Conservation (phyloP, 768 basidiomycete species). For the Suillus alpinus region DNA sequence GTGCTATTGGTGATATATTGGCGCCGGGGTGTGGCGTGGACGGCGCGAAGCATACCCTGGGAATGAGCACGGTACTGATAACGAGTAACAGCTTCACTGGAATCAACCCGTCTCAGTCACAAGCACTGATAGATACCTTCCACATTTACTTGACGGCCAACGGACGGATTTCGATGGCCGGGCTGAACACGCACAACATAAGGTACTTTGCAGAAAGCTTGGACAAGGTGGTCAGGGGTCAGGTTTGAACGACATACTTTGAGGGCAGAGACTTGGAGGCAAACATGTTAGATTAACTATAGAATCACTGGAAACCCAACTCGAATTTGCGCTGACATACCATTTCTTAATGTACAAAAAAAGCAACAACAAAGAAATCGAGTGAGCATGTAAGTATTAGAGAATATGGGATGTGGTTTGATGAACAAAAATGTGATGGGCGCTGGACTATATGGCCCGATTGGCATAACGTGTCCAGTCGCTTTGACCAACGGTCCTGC, state of each 20-base stretch:
- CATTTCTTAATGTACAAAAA: no score
- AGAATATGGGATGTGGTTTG: no score
- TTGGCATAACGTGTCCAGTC: no score
- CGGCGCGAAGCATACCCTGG: neutral
- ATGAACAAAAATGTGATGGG: no score
- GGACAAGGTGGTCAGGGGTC: slow-evolving; percentile 62
- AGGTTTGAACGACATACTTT: slow-evolving; percentile 25
- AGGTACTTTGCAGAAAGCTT: slow-evolving; percentile 67
- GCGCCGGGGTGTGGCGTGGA: neutral
- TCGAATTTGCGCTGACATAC: neutral
- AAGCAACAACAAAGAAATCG: no score
- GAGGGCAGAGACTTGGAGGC: neutral
- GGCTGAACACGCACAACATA: slow-evolving; percentile 80
- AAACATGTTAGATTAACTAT: neutral
- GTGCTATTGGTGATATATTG: neutral
- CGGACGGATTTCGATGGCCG: slow-evolving; percentile 94
- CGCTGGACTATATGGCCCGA: no score
- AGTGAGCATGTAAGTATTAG: no score
- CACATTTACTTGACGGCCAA: slow-evolving; percentile 87
- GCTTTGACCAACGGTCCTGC: no score
- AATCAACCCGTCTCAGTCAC: slow-evolving; percentile 62
- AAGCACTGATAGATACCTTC: slow-evolving; percentile 62
- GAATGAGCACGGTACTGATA: slow-evolving; percentile 12
- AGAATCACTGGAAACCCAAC: neutral
- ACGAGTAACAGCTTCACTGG: slow-evolving; percentile 71